Evolutionary conservation across 73 alveolate genomes (phyloP).

Genomic region (Paraurostyla sp.): DNA sequence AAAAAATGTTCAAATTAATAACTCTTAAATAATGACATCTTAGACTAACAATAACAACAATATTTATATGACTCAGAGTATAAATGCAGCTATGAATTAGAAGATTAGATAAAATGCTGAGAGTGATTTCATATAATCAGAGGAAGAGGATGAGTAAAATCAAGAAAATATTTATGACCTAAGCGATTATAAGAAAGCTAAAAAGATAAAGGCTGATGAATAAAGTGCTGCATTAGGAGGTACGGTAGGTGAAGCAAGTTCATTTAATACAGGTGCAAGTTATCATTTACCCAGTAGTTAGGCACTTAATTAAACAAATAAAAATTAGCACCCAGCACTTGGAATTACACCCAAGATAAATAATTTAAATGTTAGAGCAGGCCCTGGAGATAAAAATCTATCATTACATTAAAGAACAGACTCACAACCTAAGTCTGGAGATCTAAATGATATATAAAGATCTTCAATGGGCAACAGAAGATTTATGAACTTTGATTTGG

Average conservation of each 20-base stretch:
- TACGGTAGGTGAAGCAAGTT: not conserved
- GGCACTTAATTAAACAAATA: not conserved
- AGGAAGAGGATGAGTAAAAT: conserved; percentile 17
- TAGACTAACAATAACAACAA: too few relatives aligned
- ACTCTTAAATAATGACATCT: too few relatives aligned
- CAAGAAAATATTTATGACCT: not conserved
- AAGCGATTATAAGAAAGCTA: not conserved
- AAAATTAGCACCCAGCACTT: not conserved
- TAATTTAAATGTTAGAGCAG: not conserved
- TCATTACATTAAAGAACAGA: not conserved
- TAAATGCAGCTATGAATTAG: too few relatives aligned
- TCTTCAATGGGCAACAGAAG: too few relatives aligned
- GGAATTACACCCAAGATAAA: not conserved
- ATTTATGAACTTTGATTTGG: too few relatives aligned
- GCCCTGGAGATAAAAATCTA: not conserved
- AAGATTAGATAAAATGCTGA: not conserved
- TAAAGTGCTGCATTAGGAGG: not conserved
- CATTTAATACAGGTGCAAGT: not conserved
- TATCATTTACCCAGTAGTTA: not conserved
- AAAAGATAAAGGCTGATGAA: not conserved
- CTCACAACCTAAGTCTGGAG: not conserved
- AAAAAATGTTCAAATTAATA: too few relatives aligned
- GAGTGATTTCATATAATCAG: conserved; percentile 14
- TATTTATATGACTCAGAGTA: not conserved
- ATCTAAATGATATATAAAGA: not conserved